Percentiles rank a stretch among this genome's conserved stretches.
Conservation (phyloP, 495 filamentous ascomycete species). For the Lineolata rhizophorae region DNA sequence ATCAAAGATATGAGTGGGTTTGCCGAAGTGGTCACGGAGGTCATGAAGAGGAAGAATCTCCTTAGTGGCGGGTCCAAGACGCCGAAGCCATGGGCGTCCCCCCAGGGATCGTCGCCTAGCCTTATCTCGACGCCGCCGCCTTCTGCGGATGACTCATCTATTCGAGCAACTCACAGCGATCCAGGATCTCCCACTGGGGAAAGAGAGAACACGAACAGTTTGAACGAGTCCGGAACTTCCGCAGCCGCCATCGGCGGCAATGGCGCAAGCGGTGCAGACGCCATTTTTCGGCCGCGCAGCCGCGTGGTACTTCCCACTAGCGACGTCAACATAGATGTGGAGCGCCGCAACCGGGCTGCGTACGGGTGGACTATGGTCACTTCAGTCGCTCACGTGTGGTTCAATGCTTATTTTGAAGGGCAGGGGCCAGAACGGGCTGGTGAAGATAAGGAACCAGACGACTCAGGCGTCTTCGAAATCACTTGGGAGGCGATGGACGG, state of each 20-base stretch:
- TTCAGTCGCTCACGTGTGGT: constrained; percentile 86
- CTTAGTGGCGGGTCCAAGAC: constrained; percentile 11
- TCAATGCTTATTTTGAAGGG: constrained; percentile 86
- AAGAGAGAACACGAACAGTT: too few species aligned
- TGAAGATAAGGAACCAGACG: constrained; percentile 34
- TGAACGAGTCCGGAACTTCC: constrained; percentile 1
- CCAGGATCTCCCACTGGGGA: too few species aligned
- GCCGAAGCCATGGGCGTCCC: not conserved
- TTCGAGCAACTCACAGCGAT: too few species aligned
- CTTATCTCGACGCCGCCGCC: not conserved
- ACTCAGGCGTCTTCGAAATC: constrained; percentile 36
- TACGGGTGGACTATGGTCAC: constrained; percentile 80
- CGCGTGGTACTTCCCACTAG: constrained; percentile 50
- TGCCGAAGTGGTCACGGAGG: constrained; percentile 27
- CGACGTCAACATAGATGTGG: constrained; percentile 79
- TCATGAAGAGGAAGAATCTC: constrained; percentile 9
- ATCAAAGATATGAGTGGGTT: constrained; percentile 22
- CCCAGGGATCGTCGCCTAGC: not conserved
- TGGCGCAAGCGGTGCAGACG: constrained; percentile 15
- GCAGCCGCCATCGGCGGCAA: not conserved
- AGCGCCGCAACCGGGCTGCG: constrained; percentile 53
- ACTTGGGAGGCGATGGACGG: constrained; percentile 48
- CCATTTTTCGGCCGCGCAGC: constrained; percentile 50
- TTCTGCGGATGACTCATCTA: too few species aligned
- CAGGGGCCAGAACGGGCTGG: constrained; percentile 39